Evolutionary conservation across 2,329 filamentous ascomycete species (phyloP), one percentile per base, ranked within the genome.

Genomic region (Epichloe amarillans): DNA sequence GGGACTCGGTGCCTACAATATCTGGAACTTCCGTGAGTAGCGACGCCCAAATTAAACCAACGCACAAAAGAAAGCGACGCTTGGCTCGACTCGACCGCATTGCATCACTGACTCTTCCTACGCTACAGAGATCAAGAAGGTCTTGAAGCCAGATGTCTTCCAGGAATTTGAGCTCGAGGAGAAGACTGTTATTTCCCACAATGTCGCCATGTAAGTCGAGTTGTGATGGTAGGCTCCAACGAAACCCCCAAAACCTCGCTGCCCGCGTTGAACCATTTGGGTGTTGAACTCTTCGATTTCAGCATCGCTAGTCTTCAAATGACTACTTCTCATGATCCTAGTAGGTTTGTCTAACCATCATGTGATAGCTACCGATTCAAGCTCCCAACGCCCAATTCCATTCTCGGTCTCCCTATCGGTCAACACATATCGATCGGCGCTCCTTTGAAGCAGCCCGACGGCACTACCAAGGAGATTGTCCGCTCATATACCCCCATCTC

Each of bases 381-480:
- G 57, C 86, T 98, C 40, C 90, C 90, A 52, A 76, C 76, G 48
- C 72, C 83, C 40, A 84, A 75, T 61, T 80, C 86, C 59, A 88
- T 96, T 67, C 87, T 97, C 62, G 93, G 93, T 64, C 86, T 97
- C 42, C 91, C 93, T 58, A 97, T 97, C 73, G 93, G 93, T 65
- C 93, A 98, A 74, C 93, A 98, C 76, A 96, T 98, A 71, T 96
- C 91, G 55, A 88, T 98, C 65, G 88, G 86, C 59, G 91, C 89
- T 51, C 80, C 78, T 51, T 80, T 89, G 54, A 61, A 69, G 42
- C 79, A 83, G 62, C 69, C 73, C 51, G 82, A 87, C 61, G 88
- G 88, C 64, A 76, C 77, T 61, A 74, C 74, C 58, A 91, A 93
- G 72, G 86, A 94, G 64, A 84, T 95, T 57, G 83, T 94, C 50